A percentile compares a stretch with the other conserved stretches of the same genome.
These are phyloP conservation scores for Candida sithepensis DNA, from an alignment of 805 yeast species.

Conservation along the genomic window DNA sequence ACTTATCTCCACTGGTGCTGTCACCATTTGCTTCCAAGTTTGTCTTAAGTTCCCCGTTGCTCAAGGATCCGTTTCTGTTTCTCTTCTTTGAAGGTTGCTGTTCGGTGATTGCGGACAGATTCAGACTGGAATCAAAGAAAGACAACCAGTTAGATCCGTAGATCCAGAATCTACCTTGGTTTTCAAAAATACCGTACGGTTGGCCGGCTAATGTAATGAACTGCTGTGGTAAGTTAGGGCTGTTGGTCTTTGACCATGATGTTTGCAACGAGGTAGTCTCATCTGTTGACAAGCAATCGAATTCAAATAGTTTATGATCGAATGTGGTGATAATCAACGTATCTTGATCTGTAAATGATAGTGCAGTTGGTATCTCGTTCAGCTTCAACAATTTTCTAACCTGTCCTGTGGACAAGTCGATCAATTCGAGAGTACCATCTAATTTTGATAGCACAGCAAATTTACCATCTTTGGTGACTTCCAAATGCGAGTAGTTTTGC, in stretches of 20 bases:
- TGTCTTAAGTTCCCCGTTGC: slow-evolving; percentile 4
- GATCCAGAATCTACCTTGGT: slow-evolving; percentile 61
- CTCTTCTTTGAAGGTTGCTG: slow-evolving; percentile 32
- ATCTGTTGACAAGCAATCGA: slow-evolving; percentile 34
- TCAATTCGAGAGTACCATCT: slow-evolving; percentile 61
- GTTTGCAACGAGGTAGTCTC: slow-evolving; percentile 44
- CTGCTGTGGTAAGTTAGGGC: slow-evolving; percentile 69
- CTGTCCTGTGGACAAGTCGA: slow-evolving; percentile 29
- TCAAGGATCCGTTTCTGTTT: slow-evolving; percentile 29
- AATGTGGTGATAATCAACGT: slow-evolving; percentile 65
- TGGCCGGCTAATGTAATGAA: slow-evolving; percentile 57
- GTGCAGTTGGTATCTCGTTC: slow-evolving; percentile 55
- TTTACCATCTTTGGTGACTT: slow-evolving; percentile 42
- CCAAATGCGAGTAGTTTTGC: slow-evolving; percentile 50
- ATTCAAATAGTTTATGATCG: slow-evolving; percentile 74
- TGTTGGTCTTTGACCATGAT: slow-evolving; percentile 74
- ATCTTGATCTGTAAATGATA: slow-evolving; percentile 46
- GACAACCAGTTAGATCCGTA: slow-evolving; percentile 84
- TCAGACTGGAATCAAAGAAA: slow-evolving; percentile 60
- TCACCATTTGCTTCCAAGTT: slow-evolving; percentile 6
- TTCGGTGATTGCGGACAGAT: slow-evolving; percentile 35
- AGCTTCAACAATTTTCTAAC: slow-evolving; percentile 52
- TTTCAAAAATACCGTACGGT: slow-evolving; percentile 65
- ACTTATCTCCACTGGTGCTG: slow-evolving; percentile 31
- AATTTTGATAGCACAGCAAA: slow-evolving; percentile 56